Base-by-base conservation (phyloP, 164 flowering plant species). In the Vitis riparia region DNA sequence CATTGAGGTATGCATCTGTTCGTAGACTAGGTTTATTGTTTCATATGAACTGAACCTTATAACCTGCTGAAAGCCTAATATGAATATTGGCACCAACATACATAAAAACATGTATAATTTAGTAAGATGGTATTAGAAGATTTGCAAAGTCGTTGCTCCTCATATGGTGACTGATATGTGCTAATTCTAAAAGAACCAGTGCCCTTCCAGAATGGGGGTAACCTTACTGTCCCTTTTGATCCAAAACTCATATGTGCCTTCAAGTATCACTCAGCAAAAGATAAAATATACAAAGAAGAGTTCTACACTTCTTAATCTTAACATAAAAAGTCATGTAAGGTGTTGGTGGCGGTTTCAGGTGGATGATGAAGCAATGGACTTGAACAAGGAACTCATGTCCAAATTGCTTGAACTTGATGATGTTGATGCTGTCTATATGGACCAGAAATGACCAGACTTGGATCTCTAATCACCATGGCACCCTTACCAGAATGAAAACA, bases 371-470 rank as follows among this genome's bases (percentile, higher is more conserved):
- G 98, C 98, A 32, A 80, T 88, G 92, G 97, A 93, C 11, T 77
- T 96, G 83, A 91, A 93, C 86, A 96, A 86, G 78, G 95, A 88
- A 55, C 89, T 96, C 50, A 79, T 88, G 82, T 79, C 87, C 69
- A 84, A 86, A 68, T 78, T 93, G 70, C 97, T 96, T 16, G 97
- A 96, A 63, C 99, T 96, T 65, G 97, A 93, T 72, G 99, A 93
- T 74, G 99, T 96, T 62, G 97, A 96, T 83, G 98, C 97, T 64
- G 97, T 96, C 60, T 96, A 91, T 72, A 86, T 90, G 11, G 99
- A 93, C 79, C 87, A 84, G 71, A 79, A 73, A 62, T 81, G 68
- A 78, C 27, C 27, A 23, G 27, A 23, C 27, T 23, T 23, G 27
- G 27, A 23, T 23, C 27, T 23, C 27, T 23, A 23, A 23, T 23